These are phyloP conservation scores for Gnetum montanum DNA, from an alignment of 75 land plant species.

Conservation along the genomic window DNA sequence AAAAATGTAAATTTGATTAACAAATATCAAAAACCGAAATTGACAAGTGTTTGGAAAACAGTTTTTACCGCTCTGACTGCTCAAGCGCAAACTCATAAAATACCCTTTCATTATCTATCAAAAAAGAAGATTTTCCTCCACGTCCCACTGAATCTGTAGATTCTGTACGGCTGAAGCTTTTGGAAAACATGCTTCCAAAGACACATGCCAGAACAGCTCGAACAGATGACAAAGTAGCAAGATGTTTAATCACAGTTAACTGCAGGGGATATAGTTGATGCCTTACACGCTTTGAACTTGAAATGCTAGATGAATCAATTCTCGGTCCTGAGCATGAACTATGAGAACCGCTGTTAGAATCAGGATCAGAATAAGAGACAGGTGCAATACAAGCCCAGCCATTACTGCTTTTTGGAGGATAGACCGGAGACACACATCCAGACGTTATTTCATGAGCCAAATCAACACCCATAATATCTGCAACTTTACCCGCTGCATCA, in stretches of 20 bases:
- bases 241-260: slow-evolving; percentile 75
- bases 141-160: slow-evolving; percentile 12
- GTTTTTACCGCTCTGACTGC: slow-evolving; percentile 83
- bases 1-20: too few relatives aligned
- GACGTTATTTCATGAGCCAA: slow-evolving; percentile 96
- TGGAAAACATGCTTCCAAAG: slow-evolving; percentile 75
- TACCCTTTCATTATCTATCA: slow-evolving; percentile 61
- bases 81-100: slow-evolving; percentile 97
- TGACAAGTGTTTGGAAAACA: not conserved
- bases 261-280: slow-evolving; percentile 61
- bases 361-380: slow-evolving; percentile 22
- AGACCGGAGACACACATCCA: slow-evolving; percentile 98
- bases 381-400: slow-evolving; percentile 92
- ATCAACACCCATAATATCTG: slow-evolving; percentile 90
- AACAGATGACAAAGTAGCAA: slow-evolving; percentile 87
- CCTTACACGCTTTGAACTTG: slow-evolving; percentile 4
- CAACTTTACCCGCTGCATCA: slow-evolving; percentile 94
- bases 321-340: slow-evolving; percentile 10
- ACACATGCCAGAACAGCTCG: slow-evolving; percentile 95
- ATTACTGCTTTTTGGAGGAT: slow-evolving; percentile 70
- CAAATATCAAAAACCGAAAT: too few relatives aligned
- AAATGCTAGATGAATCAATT: slow-evolving; percentile 18
- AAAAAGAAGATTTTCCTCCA: slow-evolving; percentile 14
- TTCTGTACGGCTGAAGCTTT: slow-evolving; percentile 23
- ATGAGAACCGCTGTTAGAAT: slow-evolving; percentile 23